Evolutionary conservation across 306 rosid species (phyloP).

Genomic region (Luffa acutangula): DNA sequence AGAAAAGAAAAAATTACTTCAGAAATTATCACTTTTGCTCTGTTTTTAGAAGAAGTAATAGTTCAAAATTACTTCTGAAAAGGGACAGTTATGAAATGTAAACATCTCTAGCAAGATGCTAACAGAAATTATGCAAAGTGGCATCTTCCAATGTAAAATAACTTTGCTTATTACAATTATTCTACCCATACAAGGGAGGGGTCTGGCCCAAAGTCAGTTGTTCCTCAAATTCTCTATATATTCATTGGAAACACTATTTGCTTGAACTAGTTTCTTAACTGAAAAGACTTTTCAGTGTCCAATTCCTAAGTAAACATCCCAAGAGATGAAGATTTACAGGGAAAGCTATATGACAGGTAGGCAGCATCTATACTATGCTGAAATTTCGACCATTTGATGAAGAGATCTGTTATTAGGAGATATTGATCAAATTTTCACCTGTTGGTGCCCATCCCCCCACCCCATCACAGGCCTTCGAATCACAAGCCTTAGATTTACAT

Average conservation of each 20-base stretch:
- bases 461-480: not conserved
- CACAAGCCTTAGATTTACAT: not conserved
- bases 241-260: not conserved
- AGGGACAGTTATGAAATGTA: not conserved
- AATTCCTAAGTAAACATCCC: not conserved
- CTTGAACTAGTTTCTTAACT: not conserved
- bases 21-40: not conserved
- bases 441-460: not conserved
- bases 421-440: not conserved
- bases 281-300: not conserved
- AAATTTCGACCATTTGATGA: not conserved
- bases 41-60: not conserved
- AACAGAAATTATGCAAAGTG: not conserved
- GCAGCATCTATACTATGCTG: not conserved
- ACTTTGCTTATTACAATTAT: not conserved
- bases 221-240: not conserved
- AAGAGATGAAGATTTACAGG: not conserved
- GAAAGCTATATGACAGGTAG: not conserved
- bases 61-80: not conserved
- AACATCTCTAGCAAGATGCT: not conserved
- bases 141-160: not conserved
- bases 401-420: not conserved
- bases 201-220: not conserved
- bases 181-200: not conserved
- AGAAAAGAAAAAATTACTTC: slow-evolving; percentile 8